phyloP scores from a whole-genome alignment of 1,139 yeast species.

The Candida labiduridarum region DNA sequence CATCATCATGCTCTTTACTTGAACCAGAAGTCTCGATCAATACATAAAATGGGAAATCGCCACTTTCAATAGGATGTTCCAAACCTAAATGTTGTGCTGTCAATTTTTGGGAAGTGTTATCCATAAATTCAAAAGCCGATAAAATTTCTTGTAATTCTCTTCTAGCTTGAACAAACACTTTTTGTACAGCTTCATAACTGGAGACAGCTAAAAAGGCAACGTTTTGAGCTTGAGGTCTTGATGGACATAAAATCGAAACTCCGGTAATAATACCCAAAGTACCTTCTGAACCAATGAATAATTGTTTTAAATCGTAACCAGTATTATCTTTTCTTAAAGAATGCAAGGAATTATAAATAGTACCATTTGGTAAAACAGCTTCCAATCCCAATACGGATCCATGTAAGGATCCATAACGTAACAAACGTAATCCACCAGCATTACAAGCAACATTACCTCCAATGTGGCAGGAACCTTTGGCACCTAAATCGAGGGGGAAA shows the following conservation, averaged over 20 bases:
- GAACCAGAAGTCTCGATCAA: constrained; percentile 95
- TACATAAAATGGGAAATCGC: constrained; percentile 79
- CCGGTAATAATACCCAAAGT: constrained; percentile 90
- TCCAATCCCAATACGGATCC: constrained; percentile 92
- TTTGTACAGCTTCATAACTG: constrained; percentile 78
- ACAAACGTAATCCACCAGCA: constrained; percentile 90
- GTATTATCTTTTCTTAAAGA: constrained; percentile 91
- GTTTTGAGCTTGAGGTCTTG: constrained; percentile 85
- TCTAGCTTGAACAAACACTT: constrained; percentile 80
- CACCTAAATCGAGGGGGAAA: constrained; percentile 94
- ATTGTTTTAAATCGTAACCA: constrained; percentile 89
- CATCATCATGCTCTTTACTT: constrained; percentile 81
- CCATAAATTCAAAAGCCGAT: constrained; percentile 97
- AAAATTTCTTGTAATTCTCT: constrained; percentile 79
- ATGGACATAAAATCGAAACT: constrained; percentile 84
- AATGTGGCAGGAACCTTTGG: constrained; percentile 95
- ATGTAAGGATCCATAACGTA: constrained; percentile 90
- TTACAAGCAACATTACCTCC: constrained; percentile 97
- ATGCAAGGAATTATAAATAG: constrained; percentile 75
- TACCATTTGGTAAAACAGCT: constrained; percentile 89
- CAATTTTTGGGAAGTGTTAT: constrained; percentile 68
- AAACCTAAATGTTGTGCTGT: constrained; percentile 57
- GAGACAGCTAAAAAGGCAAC: constrained; percentile 88
- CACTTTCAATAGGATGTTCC: constrained; percentile 78
- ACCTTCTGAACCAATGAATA: constrained; percentile 93